These are phyloP conservation scores for Beauveria sp. DNA, from an alignment of 2,329 filamentous ascomycete genomes.

Conservation along the genomic window DNA sequence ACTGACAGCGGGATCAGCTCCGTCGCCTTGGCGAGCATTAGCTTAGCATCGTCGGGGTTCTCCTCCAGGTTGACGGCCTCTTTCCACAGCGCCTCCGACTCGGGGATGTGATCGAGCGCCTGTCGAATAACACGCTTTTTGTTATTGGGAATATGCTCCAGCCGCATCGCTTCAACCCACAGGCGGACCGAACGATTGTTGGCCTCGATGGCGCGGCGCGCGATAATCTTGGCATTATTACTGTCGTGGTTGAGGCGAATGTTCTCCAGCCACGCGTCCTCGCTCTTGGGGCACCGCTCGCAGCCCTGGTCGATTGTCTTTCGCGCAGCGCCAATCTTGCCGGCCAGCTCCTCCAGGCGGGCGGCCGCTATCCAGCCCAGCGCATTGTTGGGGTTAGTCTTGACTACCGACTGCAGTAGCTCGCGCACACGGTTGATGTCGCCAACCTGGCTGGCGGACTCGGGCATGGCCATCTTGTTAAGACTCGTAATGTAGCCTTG, in stretches of 20 bases:
- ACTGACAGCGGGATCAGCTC: conserved; percentile 91
- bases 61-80: conserved; percentile 94
- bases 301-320: conserved; percentile 85
- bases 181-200: conserved; percentile 82
- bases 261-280: conserved; percentile 94
- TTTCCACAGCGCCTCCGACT: conserved; percentile 97
- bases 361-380: conserved; percentile 95
- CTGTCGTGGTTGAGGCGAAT: conserved; percentile 80
- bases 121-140: conserved; percentile 91
- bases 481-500: conserved; percentile 94
- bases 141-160: conserved; percentile 73
- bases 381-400: conserved; percentile 90
- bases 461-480: conserved; percentile 70
- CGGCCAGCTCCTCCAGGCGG: conserved; percentile 84
- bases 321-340: conserved; percentile 81
- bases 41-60: conserved; percentile 74
- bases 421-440: conserved; percentile 92
- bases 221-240: conserved; percentile 92
- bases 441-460: conserved; percentile 76
- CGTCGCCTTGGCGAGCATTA: conserved; percentile 88
- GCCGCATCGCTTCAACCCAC: conserved; percentile 92
- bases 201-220: conserved; percentile 83
- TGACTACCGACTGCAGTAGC: conserved; percentile 91
- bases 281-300: conserved; percentile 84
- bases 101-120: conserved; percentile 84